Conservation (phyloP, 768 basidiomycete species). For the Auriculariales sp. region DNA sequence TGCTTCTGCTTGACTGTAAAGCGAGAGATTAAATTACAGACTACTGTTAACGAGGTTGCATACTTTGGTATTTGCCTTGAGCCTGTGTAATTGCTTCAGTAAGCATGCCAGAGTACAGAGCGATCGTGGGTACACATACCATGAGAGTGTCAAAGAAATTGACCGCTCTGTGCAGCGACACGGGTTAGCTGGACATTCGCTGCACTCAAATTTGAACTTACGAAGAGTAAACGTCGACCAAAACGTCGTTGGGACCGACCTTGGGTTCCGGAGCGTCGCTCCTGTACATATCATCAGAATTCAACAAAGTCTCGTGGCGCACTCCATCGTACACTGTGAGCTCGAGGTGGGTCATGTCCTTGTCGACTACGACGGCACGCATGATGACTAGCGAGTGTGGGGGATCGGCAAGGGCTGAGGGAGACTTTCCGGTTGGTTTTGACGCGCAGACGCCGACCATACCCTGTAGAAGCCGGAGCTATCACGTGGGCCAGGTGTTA, state of each 20-base stretch:
- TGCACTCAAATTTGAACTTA: conserved; percentile 1
- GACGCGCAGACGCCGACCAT: too few species aligned
- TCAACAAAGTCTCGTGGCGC: not conserved
- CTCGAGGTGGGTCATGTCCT: conserved; percentile 54
- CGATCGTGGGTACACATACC: conserved; percentile 9
- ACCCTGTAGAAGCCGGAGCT: too few species aligned
- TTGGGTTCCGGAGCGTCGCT: conserved; percentile 43
- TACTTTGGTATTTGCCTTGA: conserved; percentile 56
- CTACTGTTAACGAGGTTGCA: not conserved
- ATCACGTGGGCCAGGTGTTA: too few species aligned
- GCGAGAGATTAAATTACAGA: not conserved
- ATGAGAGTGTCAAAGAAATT: conserved; percentile 48
- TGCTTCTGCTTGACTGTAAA: conserved; percentile 49
- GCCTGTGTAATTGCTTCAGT: not conserved
- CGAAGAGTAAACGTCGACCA: conserved; percentile 64
- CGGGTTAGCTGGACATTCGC: not conserved
- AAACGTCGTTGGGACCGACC: conserved; percentile 35
- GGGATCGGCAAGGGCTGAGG: not conserved
- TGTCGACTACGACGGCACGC: conserved; percentile 64
- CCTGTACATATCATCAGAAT: not conserved
- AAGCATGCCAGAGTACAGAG: conserved; percentile 22
- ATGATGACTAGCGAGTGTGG: conserved; percentile 23
- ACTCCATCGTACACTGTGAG: conserved; percentile 28
- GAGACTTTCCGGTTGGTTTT: too few species aligned
- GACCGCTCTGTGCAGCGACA: conserved; percentile 23